These are phyloP conservation scores for Zancudomyces culisetae DNA, from an alignment of 371 early-diverging fungal genomes.

Conservation along the genomic window DNA sequence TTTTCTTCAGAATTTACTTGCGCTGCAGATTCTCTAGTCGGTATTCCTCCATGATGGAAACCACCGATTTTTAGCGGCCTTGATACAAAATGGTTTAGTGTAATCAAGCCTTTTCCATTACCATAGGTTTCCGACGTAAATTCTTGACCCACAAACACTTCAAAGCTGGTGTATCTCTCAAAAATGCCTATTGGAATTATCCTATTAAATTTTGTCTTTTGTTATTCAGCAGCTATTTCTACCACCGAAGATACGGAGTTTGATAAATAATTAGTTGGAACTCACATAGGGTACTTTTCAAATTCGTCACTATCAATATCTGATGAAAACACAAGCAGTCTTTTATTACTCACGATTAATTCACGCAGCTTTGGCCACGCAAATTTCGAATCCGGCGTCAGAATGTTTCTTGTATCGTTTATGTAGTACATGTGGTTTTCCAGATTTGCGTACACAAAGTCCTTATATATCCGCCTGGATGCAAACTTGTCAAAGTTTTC, in stretches of 20 bases:
- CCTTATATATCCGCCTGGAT: constrained; percentile 25
- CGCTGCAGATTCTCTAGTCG: constrained; percentile 4
- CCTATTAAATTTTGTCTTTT: no score
- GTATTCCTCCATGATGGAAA: no score
- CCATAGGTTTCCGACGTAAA: constrained; percentile 11
- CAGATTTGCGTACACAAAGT: constrained; percentile 35
- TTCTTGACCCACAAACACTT: constrained; percentile 5
- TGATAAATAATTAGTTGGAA: neutral
- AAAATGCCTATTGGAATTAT: constrained; percentile 16
- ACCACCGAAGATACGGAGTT: neutral
- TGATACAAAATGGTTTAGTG: constrained; percentile 26
- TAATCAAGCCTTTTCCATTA: constrained; percentile 8
- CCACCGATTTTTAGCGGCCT: constrained; percentile 5
- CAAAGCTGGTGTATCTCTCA: constrained; percentile 17
- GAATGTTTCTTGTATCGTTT: constrained; percentile 4
- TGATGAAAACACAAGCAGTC: constrained; percentile 44
- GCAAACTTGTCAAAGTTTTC: constrained; percentile 36
- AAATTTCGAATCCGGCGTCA: neutral
- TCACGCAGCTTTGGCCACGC: constrained; percentile 47
- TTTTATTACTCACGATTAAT: constrained; percentile 40
- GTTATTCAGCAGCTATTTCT: constrained; percentile 7
- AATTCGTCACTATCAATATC: constrained; percentile 30
- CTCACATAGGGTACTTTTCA: constrained; percentile 25
- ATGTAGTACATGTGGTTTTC: constrained; percentile 22
- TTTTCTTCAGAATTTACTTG: constrained; percentile 10